Evolutionary conservation across 148 eudicot genomes (phyloP).

Genomic region (Arbutus unedo): DNA sequence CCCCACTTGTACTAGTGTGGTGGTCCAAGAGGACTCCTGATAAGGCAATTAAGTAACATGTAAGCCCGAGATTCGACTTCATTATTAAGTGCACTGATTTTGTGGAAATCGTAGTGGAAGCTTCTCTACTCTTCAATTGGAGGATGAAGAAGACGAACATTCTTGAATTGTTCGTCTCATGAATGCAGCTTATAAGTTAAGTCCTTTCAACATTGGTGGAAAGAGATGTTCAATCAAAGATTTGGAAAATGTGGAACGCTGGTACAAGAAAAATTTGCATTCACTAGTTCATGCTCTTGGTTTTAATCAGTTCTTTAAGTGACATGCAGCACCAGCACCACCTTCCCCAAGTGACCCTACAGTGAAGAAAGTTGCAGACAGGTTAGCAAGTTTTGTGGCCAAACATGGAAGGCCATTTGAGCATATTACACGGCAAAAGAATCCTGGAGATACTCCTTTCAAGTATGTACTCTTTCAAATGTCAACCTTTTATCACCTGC

Average conservation of each 20-base stretch:
- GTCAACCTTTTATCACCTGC: neutral
- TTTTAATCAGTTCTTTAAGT: constrained; percentile 98
- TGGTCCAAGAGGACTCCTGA: neutral
- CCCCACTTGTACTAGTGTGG: neutral
- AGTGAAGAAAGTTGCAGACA: constrained; percentile 97
- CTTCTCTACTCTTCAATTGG: constrained; percentile 22
- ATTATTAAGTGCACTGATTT: constrained; percentile 4
- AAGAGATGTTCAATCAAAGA: constrained; percentile 79
- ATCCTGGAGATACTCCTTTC: constrained; percentile 97
- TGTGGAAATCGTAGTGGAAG: constrained; percentile 18
- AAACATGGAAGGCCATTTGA: constrained; percentile 94
- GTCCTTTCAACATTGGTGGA: constrained; percentile 61
- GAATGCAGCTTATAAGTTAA: constrained; percentile 75
- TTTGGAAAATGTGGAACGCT: constrained; percentile 75
- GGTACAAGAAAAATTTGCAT: constrained; percentile 89
- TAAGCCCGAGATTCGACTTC: neutral
- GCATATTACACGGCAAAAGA: constrained; percentile 85
- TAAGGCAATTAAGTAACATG: neutral
- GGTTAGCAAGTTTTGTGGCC: constrained; percentile 94
- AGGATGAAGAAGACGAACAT: constrained; percentile 44
- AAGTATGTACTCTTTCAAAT: constrained; percentile 45
- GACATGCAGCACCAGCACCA: constrained; percentile 99
- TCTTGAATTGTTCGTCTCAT: constrained; percentile 60
- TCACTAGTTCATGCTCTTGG: constrained; percentile 87
- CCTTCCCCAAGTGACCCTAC: constrained; percentile 87